Evolutionary conservation across 106 monocot genomes (phyloP), one percentile per base, ranked within the genome.

Genomic region (Vanilla planifolia): DNA sequence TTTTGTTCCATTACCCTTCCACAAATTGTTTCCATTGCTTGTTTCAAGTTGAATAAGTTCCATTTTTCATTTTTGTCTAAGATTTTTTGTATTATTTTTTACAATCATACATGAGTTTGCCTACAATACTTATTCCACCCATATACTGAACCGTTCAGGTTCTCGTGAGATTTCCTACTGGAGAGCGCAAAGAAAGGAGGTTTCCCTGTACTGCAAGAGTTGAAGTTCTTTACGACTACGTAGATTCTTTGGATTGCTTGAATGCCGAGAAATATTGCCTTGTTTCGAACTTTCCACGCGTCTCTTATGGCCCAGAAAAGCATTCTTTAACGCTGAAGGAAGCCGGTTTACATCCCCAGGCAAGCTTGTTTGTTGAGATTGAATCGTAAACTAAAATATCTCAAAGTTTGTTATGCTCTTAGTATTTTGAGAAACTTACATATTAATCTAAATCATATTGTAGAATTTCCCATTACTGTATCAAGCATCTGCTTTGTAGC

Each of bases 161-260:
- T 36, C 72, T 92, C 23, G 48, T 92, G 20, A 67, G 92, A 45
- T 84, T 92, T 73, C 86, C 92, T 17, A 73, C 68, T 23, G 92
- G 92, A 23, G 92, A 87, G 61, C 82, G 86, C 15, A 92, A 78
- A 71, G 92, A 80, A 17, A 80, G 92, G 75, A 86, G 86, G 65
- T 92, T 87, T 40, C 65, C 78, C 50, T 68, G 86, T 61, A 61
- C 75, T 17, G 46, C 80, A 33, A 73, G 77, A 19, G 35, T 92
- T 17, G 64, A 70, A 59, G 67, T 78, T 24, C 48, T 92, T 16
- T 92, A 92, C 21, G 79, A 86, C 48, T 92, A 83, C 42, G 92
- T 87, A 1, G 92, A 92, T 64, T 80, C 86, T 9, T 64, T 92
- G 67, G 92, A 75, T 48, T 84, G 80, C 70, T 70, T 87, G 69